Evolutionary conservation across 805 yeast genomes (phyloP), one percentile per base, ranked within the genome.

Genomic region (Cyberlindnera euphorbiiphila): DNA sequence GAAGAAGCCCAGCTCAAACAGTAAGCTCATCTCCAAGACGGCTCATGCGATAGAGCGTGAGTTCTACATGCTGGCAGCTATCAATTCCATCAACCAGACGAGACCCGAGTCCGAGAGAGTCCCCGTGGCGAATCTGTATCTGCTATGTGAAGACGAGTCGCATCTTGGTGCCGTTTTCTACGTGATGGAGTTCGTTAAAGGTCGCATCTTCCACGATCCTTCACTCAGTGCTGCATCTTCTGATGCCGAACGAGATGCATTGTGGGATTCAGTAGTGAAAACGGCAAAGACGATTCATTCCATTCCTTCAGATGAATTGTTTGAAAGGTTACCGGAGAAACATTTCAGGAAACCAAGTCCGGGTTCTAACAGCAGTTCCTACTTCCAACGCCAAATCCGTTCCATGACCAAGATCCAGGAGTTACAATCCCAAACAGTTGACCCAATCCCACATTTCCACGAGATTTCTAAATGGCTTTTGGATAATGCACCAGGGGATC

Each of bases 41-140:
- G 82, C 85, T 1, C 85, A 78, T 53, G 72, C 82, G 4, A 72
- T 78, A 22, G 84, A 78, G 46, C 53, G 84, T 13, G 85, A 78
- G 51, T 78, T 71, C 49, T 65, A 65, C 51, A 67, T 77, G 56
- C 52, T 76, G 22, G 64, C 64, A 32, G 62, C 66, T n/a, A 49
- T 65, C 24, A 48, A 50, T 28, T 42, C 45, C 7, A 52, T 55
- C 43, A 55, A 63, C 30, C 36, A 44, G 5, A 9, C 18, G 1
- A 41, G 42, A 5, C 41, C 46, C 5, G 23, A 34, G 3, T 21
- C 15, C 9, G 48, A 21, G 4, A 43, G 51, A 23, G 76, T 78
- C 2, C 81, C 83, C 0, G 71, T 78, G n/a, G 81, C 83, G 0
- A 46, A 63, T 14, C 74, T 75, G 4, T 62, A 64, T 41, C 43